Evolutionary conservation across 306 rosid genomes (phyloP).

Genomic region (Sophora flavescens): DNA sequence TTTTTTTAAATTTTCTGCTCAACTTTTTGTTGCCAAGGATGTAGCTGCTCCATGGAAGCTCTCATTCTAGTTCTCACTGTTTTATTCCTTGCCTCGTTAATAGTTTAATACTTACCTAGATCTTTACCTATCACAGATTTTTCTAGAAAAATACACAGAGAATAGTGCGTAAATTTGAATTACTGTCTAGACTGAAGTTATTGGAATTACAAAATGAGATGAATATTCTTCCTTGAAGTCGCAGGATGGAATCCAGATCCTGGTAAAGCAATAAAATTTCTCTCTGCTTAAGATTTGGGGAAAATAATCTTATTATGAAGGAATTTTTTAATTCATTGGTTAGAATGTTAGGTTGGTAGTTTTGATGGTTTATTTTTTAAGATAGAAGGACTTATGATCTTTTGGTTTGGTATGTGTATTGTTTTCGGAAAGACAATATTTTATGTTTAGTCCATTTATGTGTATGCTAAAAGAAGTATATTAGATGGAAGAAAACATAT

Average conservation of each 20-base stretch:
- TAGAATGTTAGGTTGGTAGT: constrained; percentile 11
- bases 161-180: constrained; percentile 25
- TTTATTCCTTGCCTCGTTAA: background rate
- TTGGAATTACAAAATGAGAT: constrained; percentile 6
- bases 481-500: constrained; percentile 16
- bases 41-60: background rate
- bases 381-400: constrained; percentile 1
- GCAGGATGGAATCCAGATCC: background rate
- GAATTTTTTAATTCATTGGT: background rate
- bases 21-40: background rate
- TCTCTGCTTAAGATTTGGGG: background rate
- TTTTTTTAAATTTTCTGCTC: background rate
- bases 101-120: background rate
- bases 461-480: constrained; percentile 18
- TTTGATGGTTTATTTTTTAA: background rate
- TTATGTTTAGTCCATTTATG: background rate
- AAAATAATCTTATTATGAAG: background rate
- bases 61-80: background rate
- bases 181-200: background rate
- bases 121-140: background rate
- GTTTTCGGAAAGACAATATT: constrained; percentile 14
- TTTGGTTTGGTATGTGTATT: constrained; percentile 5
- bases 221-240: background rate
- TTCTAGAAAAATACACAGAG: background rate
- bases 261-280: constrained; percentile 9